phyloP scores from a whole-genome alignment of 2,329 filamentous ascomycete species.

The Clonostachys rhizophaga region DNA sequence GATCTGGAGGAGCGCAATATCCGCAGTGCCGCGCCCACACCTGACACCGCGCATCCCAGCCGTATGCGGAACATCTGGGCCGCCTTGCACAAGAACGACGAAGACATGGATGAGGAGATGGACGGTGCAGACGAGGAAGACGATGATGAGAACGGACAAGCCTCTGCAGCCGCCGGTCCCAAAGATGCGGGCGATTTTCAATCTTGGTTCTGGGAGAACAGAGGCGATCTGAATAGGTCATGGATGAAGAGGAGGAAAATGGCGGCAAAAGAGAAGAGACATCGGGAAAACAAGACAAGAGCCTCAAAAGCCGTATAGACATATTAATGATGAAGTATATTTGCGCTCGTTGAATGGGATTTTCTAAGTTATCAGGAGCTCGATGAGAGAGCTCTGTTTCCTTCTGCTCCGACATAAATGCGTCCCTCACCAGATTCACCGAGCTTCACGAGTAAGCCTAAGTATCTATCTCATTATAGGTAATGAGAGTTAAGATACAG shows the following conservation, averaged over 20 bases:
- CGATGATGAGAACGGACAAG: constrained; percentile 10
- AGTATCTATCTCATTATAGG: too few species aligned
- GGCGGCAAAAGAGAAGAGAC: constrained; percentile 61
- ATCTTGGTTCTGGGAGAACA: constrained; percentile 64
- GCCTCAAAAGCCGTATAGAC: constrained; percentile 30
- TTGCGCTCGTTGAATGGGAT: neutral
- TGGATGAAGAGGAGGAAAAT: constrained; percentile 63
- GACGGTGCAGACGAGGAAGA: constrained; percentile 19
- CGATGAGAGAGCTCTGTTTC: too few species aligned
- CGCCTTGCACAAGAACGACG: constrained; percentile 28
- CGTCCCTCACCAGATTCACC: too few species aligned
- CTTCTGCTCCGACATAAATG: too few species aligned
- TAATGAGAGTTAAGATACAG: too few species aligned
- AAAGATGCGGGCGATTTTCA: constrained; percentile 48
- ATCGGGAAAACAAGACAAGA: constrained; percentile 58
- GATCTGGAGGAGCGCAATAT: constrained; percentile 71
- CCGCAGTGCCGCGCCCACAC: constrained; percentile 90
- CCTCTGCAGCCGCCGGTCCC: constrained; percentile 7
- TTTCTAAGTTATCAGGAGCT: too few species aligned
- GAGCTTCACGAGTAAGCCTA: too few species aligned
- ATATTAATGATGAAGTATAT: neutral
- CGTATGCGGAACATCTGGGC: constrained; percentile 53
- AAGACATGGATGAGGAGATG: constrained; percentile 22
- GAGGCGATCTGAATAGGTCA: constrained; percentile 58
- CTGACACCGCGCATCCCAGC: constrained; percentile 79